These are phyloP conservation scores for Scedosporium minutisporum DNA, from an alignment of 2,329 filamentous ascomycete genomes.

Conservation along the genomic window DNA sequence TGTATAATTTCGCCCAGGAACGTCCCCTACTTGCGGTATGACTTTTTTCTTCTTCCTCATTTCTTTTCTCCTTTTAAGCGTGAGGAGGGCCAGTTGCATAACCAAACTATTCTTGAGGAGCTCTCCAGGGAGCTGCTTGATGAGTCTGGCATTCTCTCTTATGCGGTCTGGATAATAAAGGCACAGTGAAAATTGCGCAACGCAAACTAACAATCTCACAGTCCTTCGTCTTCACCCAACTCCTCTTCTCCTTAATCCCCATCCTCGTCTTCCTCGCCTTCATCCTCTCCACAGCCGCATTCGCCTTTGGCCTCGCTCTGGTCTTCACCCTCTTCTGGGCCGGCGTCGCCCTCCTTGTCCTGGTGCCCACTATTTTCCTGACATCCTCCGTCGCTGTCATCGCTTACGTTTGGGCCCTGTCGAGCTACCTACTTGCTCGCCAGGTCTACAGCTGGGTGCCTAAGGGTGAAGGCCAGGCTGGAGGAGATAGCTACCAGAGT, in stretches of 20 bases:
- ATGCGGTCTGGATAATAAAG: not conserved
- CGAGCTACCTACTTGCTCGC: slow-evolving; percentile 41
- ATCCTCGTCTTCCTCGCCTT: slow-evolving; percentile 61
- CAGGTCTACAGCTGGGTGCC: slow-evolving; percentile 30
- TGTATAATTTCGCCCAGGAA: slow-evolving; percentile 45
- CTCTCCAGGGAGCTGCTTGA: too few species aligned
- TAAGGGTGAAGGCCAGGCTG: not conserved
- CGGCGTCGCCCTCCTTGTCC: slow-evolving; percentile 54
- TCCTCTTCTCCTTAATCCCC: slow-evolving; percentile 56
- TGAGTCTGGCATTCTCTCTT: not conserved
- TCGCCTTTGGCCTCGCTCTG: slow-evolving; percentile 52
- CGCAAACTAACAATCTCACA: slow-evolving; percentile 19
- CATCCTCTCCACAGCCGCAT: slow-evolving; percentile 48
- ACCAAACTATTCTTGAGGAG: too few species aligned
- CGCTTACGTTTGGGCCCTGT: slow-evolving; percentile 59
- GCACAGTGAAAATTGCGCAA: slow-evolving; percentile 3
- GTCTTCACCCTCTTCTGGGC: slow-evolving; percentile 60
- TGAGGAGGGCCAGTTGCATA: too few species aligned
- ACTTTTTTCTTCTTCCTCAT: slow-evolving; percentile 2
- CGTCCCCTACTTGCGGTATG: slow-evolving; percentile 64
- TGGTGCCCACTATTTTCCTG: slow-evolving; percentile 60
- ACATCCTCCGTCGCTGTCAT: slow-evolving; percentile 52
- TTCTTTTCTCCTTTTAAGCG: not conserved
- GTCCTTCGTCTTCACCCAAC: slow-evolving; percentile 59
- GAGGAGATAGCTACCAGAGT: not conserved